Evolutionary conservation across 2,329 filamentous ascomycete genomes (phyloP).

Genomic region (Claviceps spartinae): DNA sequence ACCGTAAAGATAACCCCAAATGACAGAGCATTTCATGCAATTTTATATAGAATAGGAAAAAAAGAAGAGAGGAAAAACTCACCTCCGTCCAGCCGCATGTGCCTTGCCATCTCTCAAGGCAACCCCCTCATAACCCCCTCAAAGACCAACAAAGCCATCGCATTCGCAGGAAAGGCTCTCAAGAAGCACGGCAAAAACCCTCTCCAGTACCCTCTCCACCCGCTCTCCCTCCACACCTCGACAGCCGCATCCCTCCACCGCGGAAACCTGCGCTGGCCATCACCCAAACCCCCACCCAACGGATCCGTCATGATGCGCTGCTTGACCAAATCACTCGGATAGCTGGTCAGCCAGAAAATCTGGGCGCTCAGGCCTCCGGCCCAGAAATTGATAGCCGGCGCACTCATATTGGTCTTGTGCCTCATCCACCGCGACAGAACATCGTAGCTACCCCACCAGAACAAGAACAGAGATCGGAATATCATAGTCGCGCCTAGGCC

Average conservation of each 20-base stretch:
- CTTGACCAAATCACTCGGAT: slow-evolving; percentile 88
- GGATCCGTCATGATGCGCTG: slow-evolving; percentile 96
- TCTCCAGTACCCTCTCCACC: slow-evolving; percentile 75
- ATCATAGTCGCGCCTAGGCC: slow-evolving; percentile 74
- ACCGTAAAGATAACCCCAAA: neutral
- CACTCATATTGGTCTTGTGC: slow-evolving; percentile 53
- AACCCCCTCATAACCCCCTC: slow-evolving; percentile 73
- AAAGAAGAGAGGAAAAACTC: neutral
- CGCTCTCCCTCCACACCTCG: slow-evolving; percentile 62
- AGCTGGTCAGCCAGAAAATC: slow-evolving; percentile 86
- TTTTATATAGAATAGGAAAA: neutral
- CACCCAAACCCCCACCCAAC: slow-evolving; percentile 54
- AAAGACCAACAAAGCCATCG: slow-evolving; percentile 83
- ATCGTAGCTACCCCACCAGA: slow-evolving; percentile 96
- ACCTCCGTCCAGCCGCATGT: neutral
- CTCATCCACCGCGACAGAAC: slow-evolving; percentile 58
- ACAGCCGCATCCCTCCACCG: slow-evolving; percentile 69
- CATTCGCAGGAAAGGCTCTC: slow-evolving; percentile 89
- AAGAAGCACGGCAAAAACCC: slow-evolving; percentile 91
- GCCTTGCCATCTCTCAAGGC: slow-evolving; percentile 17
- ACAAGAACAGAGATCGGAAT: slow-evolving; percentile 91
- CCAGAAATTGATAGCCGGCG: slow-evolving; percentile 89
- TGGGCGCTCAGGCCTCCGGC: slow-evolving; percentile 87
- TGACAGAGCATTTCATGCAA: neutral
- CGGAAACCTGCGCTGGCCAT: slow-evolving; percentile 54